Evolutionary conservation across 768 basidiomycete species (phyloP), one percentile per base, ranked within the genome.

Genomic region (Paxillus ammoniavirescens): DNA sequence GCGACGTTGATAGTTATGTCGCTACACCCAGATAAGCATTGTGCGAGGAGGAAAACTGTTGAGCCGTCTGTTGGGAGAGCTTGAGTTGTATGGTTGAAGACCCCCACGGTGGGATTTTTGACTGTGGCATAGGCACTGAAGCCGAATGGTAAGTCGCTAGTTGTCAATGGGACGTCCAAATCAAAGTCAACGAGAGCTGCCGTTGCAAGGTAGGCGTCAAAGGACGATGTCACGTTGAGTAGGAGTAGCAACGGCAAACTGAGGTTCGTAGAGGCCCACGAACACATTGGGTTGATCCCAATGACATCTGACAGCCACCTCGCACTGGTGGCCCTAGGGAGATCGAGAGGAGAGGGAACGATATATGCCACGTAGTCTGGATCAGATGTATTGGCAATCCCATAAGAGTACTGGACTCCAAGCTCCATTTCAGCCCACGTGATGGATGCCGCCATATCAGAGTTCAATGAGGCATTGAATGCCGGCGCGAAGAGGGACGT

Each of bases 221-320:
- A 1, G 7, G 1, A 7, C 10, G 38, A 18, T 13, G 43, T 31
- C 40, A 38, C 50, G 8, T 68, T 68, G 31, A 17, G 1, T 9
- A 59, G 33, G 10, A 61, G 6, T 37, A 57, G 36, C 1, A 68
- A 10, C 5, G 59, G 40, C 5, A 54, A 1, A 4, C 61, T 61
- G 14, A 68, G 37, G 43, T 69, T 67, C 6, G 68, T 70, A 12
- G 56, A 50, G 26, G 66, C 52, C 65, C 65, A 68, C n/a, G 57
- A 61, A 44, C 67, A 68, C 4, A 47, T 44, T 1, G 67, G 67
- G 23, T 67, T 65, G 28, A 69, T 33, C 44, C 61, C 61, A 4
- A 62, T 55, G 14, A 70, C 66, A 45, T 68, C 67, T 17, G 59
- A 56, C 30, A 70, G 31, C 68, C 65, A 68, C 49, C 66, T 63